Conservation (phyloP, 1,284 basidiomycete species). For the Ustilago sp. region DNA sequence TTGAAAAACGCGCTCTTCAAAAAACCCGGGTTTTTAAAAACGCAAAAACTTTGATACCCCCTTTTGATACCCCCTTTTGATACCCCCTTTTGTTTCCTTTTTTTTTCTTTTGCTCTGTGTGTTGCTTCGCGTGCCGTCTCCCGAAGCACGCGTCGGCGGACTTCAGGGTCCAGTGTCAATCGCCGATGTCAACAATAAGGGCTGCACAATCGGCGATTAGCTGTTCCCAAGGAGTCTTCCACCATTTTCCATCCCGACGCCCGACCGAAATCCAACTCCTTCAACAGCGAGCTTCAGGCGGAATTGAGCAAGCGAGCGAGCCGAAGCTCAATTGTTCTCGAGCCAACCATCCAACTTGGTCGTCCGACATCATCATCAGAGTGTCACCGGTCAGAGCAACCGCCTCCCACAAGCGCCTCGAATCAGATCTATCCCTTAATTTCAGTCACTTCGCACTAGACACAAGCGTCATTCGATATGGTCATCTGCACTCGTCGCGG, state of each 20-base stretch:
- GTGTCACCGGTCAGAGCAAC: background rate
- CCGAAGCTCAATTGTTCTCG: constrained; percentile 10
- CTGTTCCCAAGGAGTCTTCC: constrained; percentile 9
- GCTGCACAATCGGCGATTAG: constrained; percentile 12
- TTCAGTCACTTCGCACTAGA: background rate
- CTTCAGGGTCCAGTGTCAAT: background rate
- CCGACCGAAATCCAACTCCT: constrained; percentile 17
- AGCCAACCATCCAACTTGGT: background rate
- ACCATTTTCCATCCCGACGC: constrained; percentile 37
- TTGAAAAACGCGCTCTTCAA: too few relatives aligned
- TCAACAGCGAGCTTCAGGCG: background rate
- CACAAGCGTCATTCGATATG: constrained; percentile 40
- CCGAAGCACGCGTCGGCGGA: constrained; percentile 10
- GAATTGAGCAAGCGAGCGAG: background rate
- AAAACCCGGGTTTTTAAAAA: too few relatives aligned
- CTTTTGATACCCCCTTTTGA: too few relatives aligned
- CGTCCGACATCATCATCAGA: constrained; percentile 30
- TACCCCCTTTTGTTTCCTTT: background rate
- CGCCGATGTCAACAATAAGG: constrained; percentile 3
- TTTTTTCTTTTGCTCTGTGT: background rate
- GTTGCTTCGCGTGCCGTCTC: background rate
- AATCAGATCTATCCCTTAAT: too few relatives aligned
- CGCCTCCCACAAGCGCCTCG: too few relatives aligned
- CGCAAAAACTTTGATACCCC: too few relatives aligned
- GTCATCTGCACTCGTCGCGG: constrained; percentile 65